These are phyloP conservation scores for Przewalskia tangutica DNA, from an alignment of 257 asterid species.

Conservation along the genomic window DNA sequence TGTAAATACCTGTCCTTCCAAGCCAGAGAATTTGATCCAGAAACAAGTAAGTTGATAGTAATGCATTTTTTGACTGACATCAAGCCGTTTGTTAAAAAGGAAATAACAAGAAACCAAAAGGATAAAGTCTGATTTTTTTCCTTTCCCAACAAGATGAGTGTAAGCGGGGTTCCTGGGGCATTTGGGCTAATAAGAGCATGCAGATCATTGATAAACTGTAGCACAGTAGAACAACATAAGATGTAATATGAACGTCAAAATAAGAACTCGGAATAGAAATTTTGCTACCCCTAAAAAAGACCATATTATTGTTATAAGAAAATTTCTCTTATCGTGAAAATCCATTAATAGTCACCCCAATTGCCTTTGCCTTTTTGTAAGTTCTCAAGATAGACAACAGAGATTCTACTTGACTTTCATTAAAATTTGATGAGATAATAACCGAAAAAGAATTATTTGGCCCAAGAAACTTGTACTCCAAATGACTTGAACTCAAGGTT, in stretches of 20 bases:
- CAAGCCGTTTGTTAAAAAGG: background rate
- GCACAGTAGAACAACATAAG: background rate
- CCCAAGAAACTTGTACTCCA: too few species aligned
- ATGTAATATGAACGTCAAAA: background rate
- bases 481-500: too few species aligned
- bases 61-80: conserved; percentile 83
- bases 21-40: conserved; percentile 92
- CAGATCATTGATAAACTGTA: conserved; percentile 86
- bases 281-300: background rate
- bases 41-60: conserved; percentile 76
- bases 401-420: too few species aligned
- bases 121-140: conserved; percentile 16
- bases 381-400: too few species aligned
- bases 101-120: background rate
- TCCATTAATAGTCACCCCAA: too few species aligned
- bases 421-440: too few species aligned
- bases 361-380: too few species aligned
- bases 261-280: background rate
- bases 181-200: conserved; percentile 74
- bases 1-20: conserved; percentile 82
- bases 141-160: conserved; percentile 79
- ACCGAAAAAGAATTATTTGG: too few species aligned
- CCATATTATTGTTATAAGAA: background rate
- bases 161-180: conserved; percentile 89
- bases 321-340: background rate